phyloP scores from a whole-genome alignment of 768 basidiomycete genomes.

The Russula sp. region DNA sequence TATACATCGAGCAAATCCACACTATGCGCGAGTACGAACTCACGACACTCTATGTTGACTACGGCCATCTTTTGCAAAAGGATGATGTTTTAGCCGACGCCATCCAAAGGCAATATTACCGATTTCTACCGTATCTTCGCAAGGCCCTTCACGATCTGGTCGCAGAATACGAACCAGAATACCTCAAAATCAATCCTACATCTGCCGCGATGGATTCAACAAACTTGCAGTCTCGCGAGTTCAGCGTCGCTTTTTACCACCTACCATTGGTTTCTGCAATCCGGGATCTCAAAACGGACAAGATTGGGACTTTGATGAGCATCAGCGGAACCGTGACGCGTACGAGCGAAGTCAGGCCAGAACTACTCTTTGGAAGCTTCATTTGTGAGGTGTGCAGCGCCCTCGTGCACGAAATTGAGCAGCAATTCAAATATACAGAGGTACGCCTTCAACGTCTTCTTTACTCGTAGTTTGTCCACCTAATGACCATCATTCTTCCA shows the following conservation, averaged over 20 bases:
- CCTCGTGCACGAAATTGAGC: constrained; percentile 88
- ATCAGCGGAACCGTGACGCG: constrained; percentile 97
- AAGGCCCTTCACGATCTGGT: constrained; percentile 90
- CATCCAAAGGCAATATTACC: constrained; percentile 92
- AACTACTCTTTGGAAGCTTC: constrained; percentile 90
- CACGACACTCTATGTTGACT: constrained; percentile 96
- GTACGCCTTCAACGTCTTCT: constrained; percentile 41
- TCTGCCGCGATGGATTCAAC: constrained; percentile 83
- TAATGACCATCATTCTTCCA: not conserved
- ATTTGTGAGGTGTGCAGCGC: constrained; percentile 87
- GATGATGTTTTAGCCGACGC: constrained; percentile 94
- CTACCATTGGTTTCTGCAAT: constrained; percentile 93
- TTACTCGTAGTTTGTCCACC: not conserved
- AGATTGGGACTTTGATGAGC: constrained; percentile 90
- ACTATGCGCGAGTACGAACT: constrained; percentile 93
- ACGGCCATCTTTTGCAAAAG: constrained; percentile 79
- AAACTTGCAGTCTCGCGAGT: constrained; percentile 89
- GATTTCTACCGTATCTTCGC: constrained; percentile 92
- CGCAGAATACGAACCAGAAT: constrained; percentile 85
- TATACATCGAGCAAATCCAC: constrained; percentile 92
- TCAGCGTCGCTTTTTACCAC: constrained; percentile 93
- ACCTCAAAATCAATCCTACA: constrained; percentile 90
- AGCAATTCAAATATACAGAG: constrained; percentile 99
- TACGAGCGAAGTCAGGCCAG: constrained; percentile 95
- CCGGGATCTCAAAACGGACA: constrained; percentile 86